Evolutionary conservation across 352 stramenopile species (phyloP).

Genomic region (Saprolegnia parasitica): DNA sequence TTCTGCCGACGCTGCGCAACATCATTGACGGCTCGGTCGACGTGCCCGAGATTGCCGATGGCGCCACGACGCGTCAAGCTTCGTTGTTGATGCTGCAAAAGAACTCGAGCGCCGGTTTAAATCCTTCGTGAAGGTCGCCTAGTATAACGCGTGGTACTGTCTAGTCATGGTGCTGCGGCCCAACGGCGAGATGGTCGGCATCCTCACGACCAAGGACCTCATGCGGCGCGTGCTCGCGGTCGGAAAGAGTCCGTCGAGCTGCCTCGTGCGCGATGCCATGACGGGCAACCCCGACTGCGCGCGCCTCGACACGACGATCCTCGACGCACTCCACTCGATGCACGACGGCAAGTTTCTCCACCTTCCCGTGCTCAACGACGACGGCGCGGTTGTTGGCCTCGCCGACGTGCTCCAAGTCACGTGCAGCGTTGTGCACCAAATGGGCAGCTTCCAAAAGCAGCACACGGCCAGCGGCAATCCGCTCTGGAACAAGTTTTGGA

Average conservation of each 20-base stretch:
- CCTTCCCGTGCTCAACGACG: slow-evolving; percentile 91
- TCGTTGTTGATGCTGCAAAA: slow-evolving; percentile 76
- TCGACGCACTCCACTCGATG: slow-evolving; percentile 97
- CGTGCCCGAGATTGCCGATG: slow-evolving; percentile 50
- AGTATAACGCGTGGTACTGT: slow-evolving; percentile 6
- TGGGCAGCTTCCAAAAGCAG: slow-evolving; percentile 64
- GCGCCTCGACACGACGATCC: slow-evolving; percentile 88
- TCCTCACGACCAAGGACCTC: slow-evolving; percentile 98
- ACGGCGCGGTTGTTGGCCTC: slow-evolving; percentile 88
- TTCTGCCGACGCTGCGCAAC: slow-evolving; percentile 74
- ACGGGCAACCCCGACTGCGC: slow-evolving; percentile 92
- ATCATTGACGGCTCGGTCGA: slow-evolving; percentile 60
- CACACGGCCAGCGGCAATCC: slow-evolving; percentile 67
- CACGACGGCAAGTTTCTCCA: slow-evolving; percentile 96
- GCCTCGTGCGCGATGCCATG: slow-evolving; percentile 89
- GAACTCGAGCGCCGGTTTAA: slow-evolving; percentile 56
- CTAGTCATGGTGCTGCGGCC: slow-evolving; percentile 88
- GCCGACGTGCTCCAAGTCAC: slow-evolving; percentile 96
- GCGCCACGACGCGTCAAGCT: slow-evolving; percentile 57
- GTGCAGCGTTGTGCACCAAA: slow-evolving; percentile 79
- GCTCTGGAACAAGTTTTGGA: slow-evolving; percentile 67
- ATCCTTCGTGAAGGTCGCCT: no score
- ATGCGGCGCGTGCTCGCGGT: slow-evolving; percentile 93
- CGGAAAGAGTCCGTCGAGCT: slow-evolving; percentile 76
- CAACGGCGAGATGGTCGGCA: slow-evolving; percentile 84